Evolutionary conservation across 352 stramenopile genomes (phyloP).

Genomic region (Pythium insidiosum): DNA sequence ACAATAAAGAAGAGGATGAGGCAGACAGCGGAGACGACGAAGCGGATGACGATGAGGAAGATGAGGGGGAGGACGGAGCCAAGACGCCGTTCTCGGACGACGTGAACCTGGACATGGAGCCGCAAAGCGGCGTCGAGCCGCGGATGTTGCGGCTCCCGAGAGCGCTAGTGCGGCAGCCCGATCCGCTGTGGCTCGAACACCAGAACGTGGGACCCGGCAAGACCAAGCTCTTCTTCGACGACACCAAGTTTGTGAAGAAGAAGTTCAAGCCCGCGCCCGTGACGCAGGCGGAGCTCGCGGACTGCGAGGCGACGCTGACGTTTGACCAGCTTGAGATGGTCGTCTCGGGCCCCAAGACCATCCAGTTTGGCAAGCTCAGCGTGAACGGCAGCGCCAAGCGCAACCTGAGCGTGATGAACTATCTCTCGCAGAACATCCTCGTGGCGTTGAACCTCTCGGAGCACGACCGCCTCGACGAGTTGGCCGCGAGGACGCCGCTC

Average conservation of each 20-base stretch:
- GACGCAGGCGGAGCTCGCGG: constrained; percentile 86
- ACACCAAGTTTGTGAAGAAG: constrained; percentile 87
- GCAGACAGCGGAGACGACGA: constrained; percentile 17
- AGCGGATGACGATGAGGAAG: constrained; percentile 38
- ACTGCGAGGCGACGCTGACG: constrained; percentile 65
- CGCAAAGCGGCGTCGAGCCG: constrained; percentile 38
- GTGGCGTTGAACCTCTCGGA: constrained; percentile 45
- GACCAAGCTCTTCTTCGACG: constrained; percentile 54
- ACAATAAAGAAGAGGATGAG: constrained; percentile 19
- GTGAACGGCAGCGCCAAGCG: constrained; percentile 77
- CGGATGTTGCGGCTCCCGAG: constrained; percentile 33
- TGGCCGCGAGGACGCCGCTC: constrained; percentile 40
- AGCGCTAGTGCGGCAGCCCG: constrained; percentile 20
- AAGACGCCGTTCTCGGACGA: too few species aligned
- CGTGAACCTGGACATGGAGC: constrained; percentile 23
- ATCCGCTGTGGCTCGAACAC: constrained; percentile 62
- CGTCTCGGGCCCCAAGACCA: constrained; percentile 58
- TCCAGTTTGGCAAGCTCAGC: constrained; percentile 90
- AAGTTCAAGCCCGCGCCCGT: constrained; percentile 87
- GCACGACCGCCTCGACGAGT: constrained; percentile 39
- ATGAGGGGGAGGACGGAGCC: too few species aligned
- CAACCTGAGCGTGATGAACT: constrained; percentile 86
- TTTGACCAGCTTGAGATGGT: constrained; percentile 75
- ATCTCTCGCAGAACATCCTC: constrained; percentile 73
- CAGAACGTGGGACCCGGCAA: constrained; percentile 15